Evolutionary conservation across 176 grass and related monocot genomes (phyloP), one percentile per base, ranked within the genome.

Genomic region (Avena eriantha): DNA sequence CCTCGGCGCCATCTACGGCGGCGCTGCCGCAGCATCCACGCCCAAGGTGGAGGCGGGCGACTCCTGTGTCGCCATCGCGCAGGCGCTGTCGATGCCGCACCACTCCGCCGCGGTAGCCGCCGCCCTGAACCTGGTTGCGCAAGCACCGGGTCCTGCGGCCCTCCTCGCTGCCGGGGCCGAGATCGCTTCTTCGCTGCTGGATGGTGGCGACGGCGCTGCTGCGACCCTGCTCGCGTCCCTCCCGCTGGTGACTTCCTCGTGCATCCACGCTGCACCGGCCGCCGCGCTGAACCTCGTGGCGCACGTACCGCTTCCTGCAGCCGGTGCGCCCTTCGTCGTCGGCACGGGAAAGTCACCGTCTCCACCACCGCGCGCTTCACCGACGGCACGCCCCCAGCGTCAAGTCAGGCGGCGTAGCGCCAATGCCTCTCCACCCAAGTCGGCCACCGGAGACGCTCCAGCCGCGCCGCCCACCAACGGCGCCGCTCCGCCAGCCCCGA

Each of bases 1-100:
- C 15, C 81, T 88, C 15, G 86, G 73, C 5, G 19, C 39, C 35
- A 24, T 83, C 86, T 77, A 48, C 80, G 0, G 49, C 14, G 15
- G 65, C 17, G 18, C 46, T 10, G 14, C 9, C 39, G 13, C 51
- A 14, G 3, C 21, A 34, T 16, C 56, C n/a, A n/a, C 19, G 4
- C 51, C 50, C 4, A 21, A 50, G 17, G 5, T 8, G 75, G 68
- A 50, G 29, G 10, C 7, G 75, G 68, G 4, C 15, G 56, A 9
- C 10, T 6, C n/a, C 26, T 13, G 14, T 45, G 3, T 17, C 15
- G 12, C 68, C 9, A n/a, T 21, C 26, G 39, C 14, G 45, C 66
- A 41, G 17, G 1, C 22, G 63, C 29, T 14, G 18, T 43, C 46
- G 51, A 17, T 15, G 8, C 41, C 10, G 4, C 35, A 36, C 35